Conservation (phyloP, 257 asterid species). For the Nicotiana obtusifolia region DNA sequence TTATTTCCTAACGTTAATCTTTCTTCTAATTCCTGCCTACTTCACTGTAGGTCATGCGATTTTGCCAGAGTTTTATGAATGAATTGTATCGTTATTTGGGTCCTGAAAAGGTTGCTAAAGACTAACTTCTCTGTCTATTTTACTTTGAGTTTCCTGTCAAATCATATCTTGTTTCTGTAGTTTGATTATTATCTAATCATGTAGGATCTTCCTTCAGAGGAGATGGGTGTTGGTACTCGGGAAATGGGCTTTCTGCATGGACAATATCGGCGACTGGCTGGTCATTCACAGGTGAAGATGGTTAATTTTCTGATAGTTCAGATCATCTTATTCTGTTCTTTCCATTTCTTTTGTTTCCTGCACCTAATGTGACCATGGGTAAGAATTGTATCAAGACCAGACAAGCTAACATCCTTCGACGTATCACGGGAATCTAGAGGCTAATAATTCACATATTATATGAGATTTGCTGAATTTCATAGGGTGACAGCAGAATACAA, state of each 20-base stretch:
- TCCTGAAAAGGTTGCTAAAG: slow-evolving; percentile 72
- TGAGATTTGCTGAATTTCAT: neutral
- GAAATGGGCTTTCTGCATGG: slow-evolving; percentile 98
- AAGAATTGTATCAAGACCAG: neutral
- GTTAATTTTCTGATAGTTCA: neutral
- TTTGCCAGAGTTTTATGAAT: slow-evolving; percentile 98
- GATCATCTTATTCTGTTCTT: neutral
- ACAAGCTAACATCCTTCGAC: neutral
- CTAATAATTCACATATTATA: neutral
- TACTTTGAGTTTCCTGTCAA: slow-evolving; percentile 3
- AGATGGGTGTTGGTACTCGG: slow-evolving; percentile 95
- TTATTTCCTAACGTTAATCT: neutral
- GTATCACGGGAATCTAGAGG: neutral
- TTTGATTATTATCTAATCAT: slow-evolving; percentile 20
- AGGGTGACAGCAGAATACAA: neutral
- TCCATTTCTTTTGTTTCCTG: neutral
- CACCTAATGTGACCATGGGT: neutral
- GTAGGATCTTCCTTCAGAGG: slow-evolving; percentile 98
- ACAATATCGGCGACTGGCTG: slow-evolving; percentile 88
- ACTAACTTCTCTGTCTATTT: slow-evolving; percentile 10
- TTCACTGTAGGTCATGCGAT: slow-evolving; percentile 70
- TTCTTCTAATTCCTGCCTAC: slow-evolving; percentile 13
- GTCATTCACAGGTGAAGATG: slow-evolving; percentile 83
- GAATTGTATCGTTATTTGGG: slow-evolving; percentile 94
- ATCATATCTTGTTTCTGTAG: slow-evolving; percentile 10